Evolutionary conservation across 805 yeast species (phyloP), one percentile per base, ranked within the genome.

Genomic region (Yarrowia divulgata): DNA sequence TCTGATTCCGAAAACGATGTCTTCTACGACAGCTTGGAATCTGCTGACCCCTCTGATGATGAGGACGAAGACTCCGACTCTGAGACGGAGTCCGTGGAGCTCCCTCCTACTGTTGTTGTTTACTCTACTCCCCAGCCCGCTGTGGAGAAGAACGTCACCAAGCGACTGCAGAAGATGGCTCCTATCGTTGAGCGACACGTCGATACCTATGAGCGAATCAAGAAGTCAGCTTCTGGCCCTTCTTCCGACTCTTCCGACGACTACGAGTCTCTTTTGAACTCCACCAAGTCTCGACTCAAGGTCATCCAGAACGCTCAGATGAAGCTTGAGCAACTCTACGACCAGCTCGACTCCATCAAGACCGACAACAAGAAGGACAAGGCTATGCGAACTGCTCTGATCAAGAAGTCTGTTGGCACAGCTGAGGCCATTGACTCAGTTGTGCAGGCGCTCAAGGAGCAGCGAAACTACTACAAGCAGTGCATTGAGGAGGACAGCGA

Each of bases 291-390:
- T n/a, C 67, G 75, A 37, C 71, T 74, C 66, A 74, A 73, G 70
- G 72, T 74, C n/a, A 69, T 74, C 43, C 75, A 73, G 64, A 73
- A 69, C 60, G 68, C 75, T 19, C 76, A 74, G 70, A 60, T 73
- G 19, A 70, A 72, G 52, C 71, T 74, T 8, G 76, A 74, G 60
- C 67, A 73, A 67, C 48, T 72, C 49, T 73, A 72, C 57, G 73
- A 73, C 16, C 68, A 72, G 49, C 74, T 74, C 2, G 76, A 74
- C 57, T 48, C 68, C 16, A 63, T 63, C 39, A 63, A 48, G 39
- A 63, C 68, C 10, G 29, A 35, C 68, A 63, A 49, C 45, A 49
- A 37, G 37, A 46, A 63, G 29, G 68, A 63, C 39, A 48, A 49
- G 57, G 39, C 57, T 16, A 35, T 48, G 37, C 55, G 68, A 63